These are phyloP conservation scores for Hyphopichia wangnamkhiaoensis DNA, from an alignment of 1,139 yeast genomes.

Conservation along the genomic window DNA sequence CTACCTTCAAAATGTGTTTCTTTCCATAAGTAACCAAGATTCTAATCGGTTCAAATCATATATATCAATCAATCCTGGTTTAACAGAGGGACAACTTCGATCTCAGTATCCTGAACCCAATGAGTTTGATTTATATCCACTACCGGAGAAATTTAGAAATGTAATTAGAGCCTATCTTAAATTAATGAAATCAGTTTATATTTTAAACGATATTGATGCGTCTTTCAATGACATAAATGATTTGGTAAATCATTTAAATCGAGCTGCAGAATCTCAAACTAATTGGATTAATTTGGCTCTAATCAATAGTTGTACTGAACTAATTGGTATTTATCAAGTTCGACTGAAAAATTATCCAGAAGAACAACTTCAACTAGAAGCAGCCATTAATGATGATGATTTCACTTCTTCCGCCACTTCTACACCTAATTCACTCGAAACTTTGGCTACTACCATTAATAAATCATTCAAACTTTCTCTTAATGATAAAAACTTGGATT, in stretches of 20 bases:
- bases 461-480: constrained; percentile 75
- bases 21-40: constrained; percentile 2
- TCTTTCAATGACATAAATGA: constrained; percentile 44
- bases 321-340: constrained; percentile 49
- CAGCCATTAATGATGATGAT: constrained; percentile 4
- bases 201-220: constrained; percentile 34
- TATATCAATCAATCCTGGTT: constrained; percentile 33
- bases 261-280: constrained; percentile 63
- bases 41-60: constrained; percentile 1
- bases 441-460: constrained; percentile 68
- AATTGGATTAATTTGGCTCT: constrained; percentile 70
- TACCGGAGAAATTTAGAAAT: constrained; percentile 39
- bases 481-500: constrained; percentile 69
- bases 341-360: constrained; percentile 35
- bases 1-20: constrained; percentile 4
- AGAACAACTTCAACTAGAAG: constrained; percentile 17
- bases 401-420: constrained; percentile 8
- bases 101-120: constrained; percentile 36
- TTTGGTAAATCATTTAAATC: constrained; percentile 49
- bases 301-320: constrained; percentile 54
- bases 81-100: constrained; percentile 25
- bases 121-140: constrained; percentile 40
- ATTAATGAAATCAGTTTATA: constrained; percentile 40
- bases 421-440: constrained; percentile 35
- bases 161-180: constrained; percentile 36